phyloP scores from a whole-genome alignment of 768 basidiomycete genomes.

The Lyophyllum atratum region DNA sequence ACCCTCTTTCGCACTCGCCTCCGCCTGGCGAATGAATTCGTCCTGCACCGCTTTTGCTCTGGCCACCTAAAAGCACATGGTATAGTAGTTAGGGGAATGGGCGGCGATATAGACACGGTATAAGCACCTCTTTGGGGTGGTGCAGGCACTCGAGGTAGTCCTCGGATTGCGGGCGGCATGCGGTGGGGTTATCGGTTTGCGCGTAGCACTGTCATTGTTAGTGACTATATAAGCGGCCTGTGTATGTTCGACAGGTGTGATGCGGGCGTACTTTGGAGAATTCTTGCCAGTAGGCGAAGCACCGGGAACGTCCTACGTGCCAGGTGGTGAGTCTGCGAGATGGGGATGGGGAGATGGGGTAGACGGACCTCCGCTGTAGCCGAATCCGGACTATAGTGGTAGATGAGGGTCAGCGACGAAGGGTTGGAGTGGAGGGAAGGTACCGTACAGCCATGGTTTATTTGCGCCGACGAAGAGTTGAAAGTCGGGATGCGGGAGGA shows the following conservation, averaged over 20 bases:
- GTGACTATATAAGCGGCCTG: background rate
- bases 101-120: conserved; percentile 18
- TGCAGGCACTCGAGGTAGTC: conserved; percentile 95
- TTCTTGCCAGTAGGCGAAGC: conserved; percentile 93
- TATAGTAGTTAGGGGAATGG: background rate
- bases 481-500: conserved; percentile 1
- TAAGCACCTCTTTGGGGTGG: conserved; percentile 79
- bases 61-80: conserved; percentile 40
- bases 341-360: background rate
- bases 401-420: background rate
- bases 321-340: background rate
- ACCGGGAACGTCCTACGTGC: conserved; percentile 71
- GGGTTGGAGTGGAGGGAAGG: background rate
- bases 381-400: conserved; percentile 44
- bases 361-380: conserved; percentile 43
- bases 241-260: background rate
- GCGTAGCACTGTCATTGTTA: conserved; percentile 75
- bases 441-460: conserved; percentile 40
- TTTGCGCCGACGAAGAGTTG: conserved; percentile 6
- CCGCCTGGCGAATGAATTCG: conserved; percentile 69
- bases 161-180: conserved; percentile 72
- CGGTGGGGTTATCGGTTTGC: conserved; percentile 67
- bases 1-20: conserved; percentile 66
- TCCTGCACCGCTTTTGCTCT: conserved; percentile 68
- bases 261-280: conserved; percentile 60